Percentiles rank a stretch among this genome's conserved stretches.
phyloP scores from a whole-genome alignment of 2,329 filamentous ascomycete species.

The Fusarium sp. region DNA sequence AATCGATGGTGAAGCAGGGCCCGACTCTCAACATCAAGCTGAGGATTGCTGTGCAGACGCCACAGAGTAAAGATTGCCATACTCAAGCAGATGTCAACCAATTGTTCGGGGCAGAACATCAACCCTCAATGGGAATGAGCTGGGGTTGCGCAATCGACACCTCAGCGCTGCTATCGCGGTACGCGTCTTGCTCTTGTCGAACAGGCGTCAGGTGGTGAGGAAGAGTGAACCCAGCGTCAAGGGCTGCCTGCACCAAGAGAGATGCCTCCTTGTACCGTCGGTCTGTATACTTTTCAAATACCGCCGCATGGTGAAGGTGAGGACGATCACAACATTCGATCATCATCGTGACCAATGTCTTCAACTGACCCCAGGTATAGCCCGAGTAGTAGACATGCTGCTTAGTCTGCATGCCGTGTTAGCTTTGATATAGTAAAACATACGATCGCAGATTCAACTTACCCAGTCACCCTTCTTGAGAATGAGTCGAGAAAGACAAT shows the following conservation, averaged over 20 bases:
- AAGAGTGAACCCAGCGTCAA: constrained; percentile 72
- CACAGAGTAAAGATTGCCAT: constrained; percentile 14
- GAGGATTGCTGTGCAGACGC: constrained; percentile 20
- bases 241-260: constrained; percentile 81
- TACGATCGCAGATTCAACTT: constrained; percentile 58
- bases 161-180: constrained; percentile 47
- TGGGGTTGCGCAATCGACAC: constrained; percentile 48
- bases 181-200: constrained; percentile 46
- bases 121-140: constrained; percentile 54
- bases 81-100: constrained; percentile 13
- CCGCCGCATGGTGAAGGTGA: constrained; percentile 84
- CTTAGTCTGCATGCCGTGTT: constrained; percentile 71
- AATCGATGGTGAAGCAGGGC: constrained; percentile 10
- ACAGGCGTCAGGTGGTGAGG: constrained; percentile 60
- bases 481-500: constrained; percentile 91
- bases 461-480: constrained; percentile 95
- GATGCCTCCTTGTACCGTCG: constrained; percentile 90
- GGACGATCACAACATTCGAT: constrained; percentile 90
- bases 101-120: constrained; percentile 18
- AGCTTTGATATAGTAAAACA: constrained; percentile 46
- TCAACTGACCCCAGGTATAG: constrained; percentile 89
- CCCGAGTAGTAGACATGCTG: constrained; percentile 93
- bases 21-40: constrained; percentile 2
- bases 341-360: constrained; percentile 81
- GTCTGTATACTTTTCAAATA: constrained; percentile 94